Conservation (phyloP, 371 early-diverging fungal genomes). For the Apophysomyces elegans region DNA sequence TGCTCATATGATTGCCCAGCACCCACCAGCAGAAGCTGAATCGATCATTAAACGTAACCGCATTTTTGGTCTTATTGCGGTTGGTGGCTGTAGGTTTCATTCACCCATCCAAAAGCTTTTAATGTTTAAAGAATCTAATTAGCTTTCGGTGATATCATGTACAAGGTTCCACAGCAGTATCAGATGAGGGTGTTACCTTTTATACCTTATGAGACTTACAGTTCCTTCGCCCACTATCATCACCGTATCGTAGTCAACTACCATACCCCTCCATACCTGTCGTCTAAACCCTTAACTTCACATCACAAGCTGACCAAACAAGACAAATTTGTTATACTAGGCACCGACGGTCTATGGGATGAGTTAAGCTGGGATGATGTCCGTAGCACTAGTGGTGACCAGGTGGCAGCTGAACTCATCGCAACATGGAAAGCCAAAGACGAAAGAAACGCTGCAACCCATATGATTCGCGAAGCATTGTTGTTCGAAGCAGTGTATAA, state of each 20-base stretch:
- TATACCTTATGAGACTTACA: slow-evolving; percentile 61
- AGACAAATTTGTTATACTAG: slow-evolving; percentile 89
- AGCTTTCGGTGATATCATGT: slow-evolving; percentile 84
- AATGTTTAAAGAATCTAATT: slow-evolving; percentile 31
- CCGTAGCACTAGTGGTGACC: slow-evolving; percentile 43
- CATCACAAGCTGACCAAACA: slow-evolving; percentile 63
- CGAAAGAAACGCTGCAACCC: slow-evolving; percentile 85
- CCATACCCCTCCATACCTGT: slow-evolving; percentile 91
- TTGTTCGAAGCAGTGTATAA: slow-evolving; percentile 46
- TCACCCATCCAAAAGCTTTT: not conserved
- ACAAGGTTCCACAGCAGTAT: slow-evolving; percentile 75
- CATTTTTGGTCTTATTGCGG: slow-evolving; percentile 55
- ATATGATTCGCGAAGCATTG: slow-evolving; percentile 82
- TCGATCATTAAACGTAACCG: slow-evolving; percentile 44
- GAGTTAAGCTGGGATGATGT: slow-evolving; percentile 76
- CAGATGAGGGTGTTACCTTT: slow-evolving; percentile 60
- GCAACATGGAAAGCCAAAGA: slow-evolving; percentile 32
- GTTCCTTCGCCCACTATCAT: slow-evolving; percentile 61
- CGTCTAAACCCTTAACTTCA: slow-evolving; percentile 85
- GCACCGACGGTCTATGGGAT: slow-evolving; percentile 96
- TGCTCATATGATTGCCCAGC: slow-evolving; percentile 46
- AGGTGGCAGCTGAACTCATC: slow-evolving; percentile 43
- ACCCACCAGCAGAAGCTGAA: slow-evolving; percentile 44
- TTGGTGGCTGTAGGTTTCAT: slow-evolving; percentile 49
- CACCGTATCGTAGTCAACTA: slow-evolving; percentile 71